Base-by-base conservation (phyloP, 139 green algal species). In the Chlorella sp. region DNA sequence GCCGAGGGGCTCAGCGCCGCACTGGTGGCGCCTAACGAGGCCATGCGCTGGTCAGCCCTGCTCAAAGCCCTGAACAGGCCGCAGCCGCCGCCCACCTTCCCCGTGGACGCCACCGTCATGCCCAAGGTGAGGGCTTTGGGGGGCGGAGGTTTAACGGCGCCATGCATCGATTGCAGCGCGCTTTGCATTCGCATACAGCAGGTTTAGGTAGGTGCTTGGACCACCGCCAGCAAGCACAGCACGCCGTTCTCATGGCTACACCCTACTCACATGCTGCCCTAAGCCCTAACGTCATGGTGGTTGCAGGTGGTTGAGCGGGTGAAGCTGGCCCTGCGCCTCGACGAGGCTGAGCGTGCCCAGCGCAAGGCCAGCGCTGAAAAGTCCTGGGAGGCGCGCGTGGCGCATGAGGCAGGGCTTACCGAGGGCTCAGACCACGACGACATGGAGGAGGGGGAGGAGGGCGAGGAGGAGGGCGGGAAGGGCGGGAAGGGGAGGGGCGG, bases 11-110 rank as follows among this genome's bases (percentile, higher is more conserved):
- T 93, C 20, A 77, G 74, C 69, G 71, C 98, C 0, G 81, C 85
- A 0, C 73, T 98, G 27, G 91, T 98, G 2, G 81, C 82, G 0
- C 92, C 93, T 0, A 76, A 79, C 23, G 93, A 98, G 76, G 69
- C 82, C 0, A 49, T 73, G n/a, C 76, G 90, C 5, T 92, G 80
- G 75, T 20, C 61, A 2, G 76, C 77, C 0, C 77, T 93, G 50
- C 30, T 49, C n/a, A 31, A 67, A 14, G 75, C 77, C 5, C 62
- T 90, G 61, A 78, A 66, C 10, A 20, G 74, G 31, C 27, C 23
- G 17, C 42, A 30, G 22, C 29, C 51, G 24, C 88, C 88, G 3
- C 88, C 86, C 2, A 32, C 77, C 35, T 97, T 96, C 80, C 90
- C 92, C 0, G 49, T 97, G 26, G 88, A 93, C 27, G 42, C 69